Conservation (phyloP, 2,329 filamentous ascomycete genomes). For the Lasiodiplodia sp. region DNA sequence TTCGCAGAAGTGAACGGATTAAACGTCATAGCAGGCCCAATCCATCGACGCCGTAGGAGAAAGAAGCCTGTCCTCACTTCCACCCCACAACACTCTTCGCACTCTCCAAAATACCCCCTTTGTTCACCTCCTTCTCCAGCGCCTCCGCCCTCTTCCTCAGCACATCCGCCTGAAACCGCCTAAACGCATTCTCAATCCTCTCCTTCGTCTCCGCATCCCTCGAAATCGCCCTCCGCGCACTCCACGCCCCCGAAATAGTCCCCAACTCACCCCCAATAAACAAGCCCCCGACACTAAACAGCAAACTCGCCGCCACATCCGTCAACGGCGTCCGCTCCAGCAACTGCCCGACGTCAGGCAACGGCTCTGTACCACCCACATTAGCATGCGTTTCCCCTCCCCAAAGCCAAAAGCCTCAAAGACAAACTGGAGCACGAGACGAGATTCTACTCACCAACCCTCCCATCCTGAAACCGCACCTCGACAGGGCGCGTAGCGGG, state of each 20-base stretch:
- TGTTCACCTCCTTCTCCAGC: conserved; percentile 54
- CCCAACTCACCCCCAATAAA: conserved; percentile 71
- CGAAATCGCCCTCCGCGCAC: conserved; percentile 61
- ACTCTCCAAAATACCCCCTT: conserved; percentile 7
- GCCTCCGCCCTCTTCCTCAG: conserved; percentile 65
- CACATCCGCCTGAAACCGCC: conserved; percentile 68
- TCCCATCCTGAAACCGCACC: conserved; percentile 67
- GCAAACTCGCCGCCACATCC: conserved; percentile 68
- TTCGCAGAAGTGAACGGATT: too few species aligned
- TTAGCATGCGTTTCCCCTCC: background rate
- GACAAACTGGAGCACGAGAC: background rate
- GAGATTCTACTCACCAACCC: conserved; percentile 56
- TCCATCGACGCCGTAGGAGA: too few species aligned
- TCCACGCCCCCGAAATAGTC: conserved; percentile 63
- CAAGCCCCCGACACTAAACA: conserved; percentile 67
- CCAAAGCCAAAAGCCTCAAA: background rate
- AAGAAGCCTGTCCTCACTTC: background rate
- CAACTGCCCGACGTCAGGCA: conserved; percentile 67
- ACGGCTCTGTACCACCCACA: conserved; percentile 53
- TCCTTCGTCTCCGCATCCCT: conserved; percentile 61
- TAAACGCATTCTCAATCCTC: conserved; percentile 69
- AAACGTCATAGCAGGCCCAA: too few species aligned
- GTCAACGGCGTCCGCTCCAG: conserved; percentile 65
- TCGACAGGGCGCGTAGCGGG: conserved; percentile 67
- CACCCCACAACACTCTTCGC: conserved; percentile 17